A percentile compares a stretch with the other conserved stretches of the same genome.
Conservation (phyloP, 2,329 filamentous ascomycete genomes). For the Ophiostoma quercus region DNA sequence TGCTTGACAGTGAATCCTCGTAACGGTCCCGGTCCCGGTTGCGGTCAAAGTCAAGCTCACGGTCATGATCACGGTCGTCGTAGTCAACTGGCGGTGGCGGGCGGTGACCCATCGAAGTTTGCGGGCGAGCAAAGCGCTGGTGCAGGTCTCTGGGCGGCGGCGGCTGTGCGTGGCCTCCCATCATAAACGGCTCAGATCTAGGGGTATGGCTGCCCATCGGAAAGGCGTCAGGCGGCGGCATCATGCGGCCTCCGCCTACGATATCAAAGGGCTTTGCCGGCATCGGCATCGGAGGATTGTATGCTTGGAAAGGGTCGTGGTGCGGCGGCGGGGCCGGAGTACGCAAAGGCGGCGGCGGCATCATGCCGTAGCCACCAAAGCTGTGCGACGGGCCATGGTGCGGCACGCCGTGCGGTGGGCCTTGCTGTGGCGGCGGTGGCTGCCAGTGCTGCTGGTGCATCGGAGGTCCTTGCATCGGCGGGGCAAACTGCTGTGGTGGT, state of each 20-base stretch:
- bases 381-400: constrained; percentile 1
- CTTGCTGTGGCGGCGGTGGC: constrained; percentile 11
- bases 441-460: constrained; percentile 17
- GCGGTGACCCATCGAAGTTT: constrained; percentile 39
- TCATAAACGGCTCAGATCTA: not conserved
- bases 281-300: not conserved
- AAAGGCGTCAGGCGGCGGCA: not conserved
- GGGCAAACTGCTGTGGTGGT: constrained; percentile 12
- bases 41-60: not conserved
- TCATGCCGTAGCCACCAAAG: constrained; percentile 17
- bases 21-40: constrained; percentile 36
- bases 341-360: constrained; percentile 15
- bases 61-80: not conserved
- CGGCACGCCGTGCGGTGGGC: not conserved
- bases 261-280: not conserved
- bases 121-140: constrained; percentile 33
- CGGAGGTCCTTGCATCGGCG: not conserved
- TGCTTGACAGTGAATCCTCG: constrained; percentile 35
- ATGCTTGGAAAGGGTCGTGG: not conserved
- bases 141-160: constrained; percentile 19
- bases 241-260: not conserved
- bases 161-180: not conserved
- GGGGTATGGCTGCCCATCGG: not conserved
- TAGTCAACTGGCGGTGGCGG: constrained; percentile 31
- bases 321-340: constrained; percentile 1